A percentile compares a stretch with the other conserved stretches of the same genome.
Conservation (phyloP, 2,329 filamentous ascomycete species). For the Phyllachora maydis region DNA sequence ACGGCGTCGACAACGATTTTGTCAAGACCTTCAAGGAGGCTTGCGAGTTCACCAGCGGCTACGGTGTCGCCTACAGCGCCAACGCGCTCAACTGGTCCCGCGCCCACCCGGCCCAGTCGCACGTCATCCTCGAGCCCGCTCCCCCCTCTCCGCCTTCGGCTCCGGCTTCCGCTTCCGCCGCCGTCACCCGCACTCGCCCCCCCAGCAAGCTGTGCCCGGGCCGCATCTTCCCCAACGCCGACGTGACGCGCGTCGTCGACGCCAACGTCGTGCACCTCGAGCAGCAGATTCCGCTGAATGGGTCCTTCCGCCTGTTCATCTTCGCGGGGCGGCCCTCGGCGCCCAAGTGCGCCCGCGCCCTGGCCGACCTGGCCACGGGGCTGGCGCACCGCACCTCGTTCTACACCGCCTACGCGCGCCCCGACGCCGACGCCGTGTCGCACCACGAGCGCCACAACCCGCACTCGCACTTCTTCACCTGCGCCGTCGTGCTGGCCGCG, state of each 20-base stretch:
- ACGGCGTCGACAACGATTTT: slow-evolving; percentile 50
- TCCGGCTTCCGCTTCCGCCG: too few species aligned
- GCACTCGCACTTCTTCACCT: slow-evolving; percentile 62
- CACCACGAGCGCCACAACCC: slow-evolving; percentile 73
- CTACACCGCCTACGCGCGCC: slow-evolving; percentile 41
- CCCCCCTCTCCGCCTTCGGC: too few species aligned
- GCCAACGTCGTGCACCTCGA: slow-evolving; percentile 81
- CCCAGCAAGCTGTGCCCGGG: slow-evolving; percentile 50
- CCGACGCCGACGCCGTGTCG: slow-evolving; percentile 39
- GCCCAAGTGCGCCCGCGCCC: slow-evolving; percentile 29
- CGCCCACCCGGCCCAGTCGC: slow-evolving; percentile 48
- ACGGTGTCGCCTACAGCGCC: slow-evolving; percentile 68
- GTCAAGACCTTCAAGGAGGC: slow-evolving; percentile 77
- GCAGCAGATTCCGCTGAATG: slow-evolving; percentile 76
- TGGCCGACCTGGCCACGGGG: slow-evolving; percentile 48
- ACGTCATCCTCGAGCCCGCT: too few species aligned
- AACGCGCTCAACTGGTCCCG: slow-evolving; percentile 73
- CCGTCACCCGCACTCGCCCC: too few species aligned
- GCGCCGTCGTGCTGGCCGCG: slow-evolving; percentile 56
- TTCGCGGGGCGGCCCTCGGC: slow-evolving; percentile 52
- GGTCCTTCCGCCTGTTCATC: slow-evolving; percentile 68
- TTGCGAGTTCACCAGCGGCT: slow-evolving; percentile 84
- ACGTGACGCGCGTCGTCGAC: slow-evolving; percentile 73
- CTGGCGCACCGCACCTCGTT: slow-evolving; percentile 50
- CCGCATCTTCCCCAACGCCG: slow-evolving; percentile 53